These are phyloP conservation scores for Cyclotella baltica DNA, from an alignment of 108 stramenopile species.

Conservation along the genomic window DNA sequence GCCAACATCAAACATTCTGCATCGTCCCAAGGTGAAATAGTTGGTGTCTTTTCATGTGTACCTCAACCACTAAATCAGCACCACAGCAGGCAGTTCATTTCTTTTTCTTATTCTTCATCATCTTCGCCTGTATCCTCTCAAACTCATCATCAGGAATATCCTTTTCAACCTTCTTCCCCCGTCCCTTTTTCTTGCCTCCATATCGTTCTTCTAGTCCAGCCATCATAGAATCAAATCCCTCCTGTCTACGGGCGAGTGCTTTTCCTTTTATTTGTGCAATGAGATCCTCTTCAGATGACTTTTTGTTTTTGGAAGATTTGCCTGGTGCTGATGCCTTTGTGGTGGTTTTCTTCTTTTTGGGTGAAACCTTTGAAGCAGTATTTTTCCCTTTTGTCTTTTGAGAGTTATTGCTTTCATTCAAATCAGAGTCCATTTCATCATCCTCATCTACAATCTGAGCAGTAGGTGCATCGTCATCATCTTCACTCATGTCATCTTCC, in stretches of 20 bases:
- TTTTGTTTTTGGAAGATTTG: slow-evolving; percentile 29
- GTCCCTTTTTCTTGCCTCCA: slow-evolving; percentile 62
- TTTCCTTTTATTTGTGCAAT: slow-evolving; percentile 72
- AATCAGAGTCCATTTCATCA: slow-evolving; percentile 42
- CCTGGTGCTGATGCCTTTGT: slow-evolving; percentile 19
- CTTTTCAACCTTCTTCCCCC: slow-evolving; percentile 16
- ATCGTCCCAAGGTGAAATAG: too few species aligned
- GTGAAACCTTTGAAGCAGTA: slow-evolving; percentile 12
- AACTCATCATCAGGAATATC: slow-evolving; percentile 77
- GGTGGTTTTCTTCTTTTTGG: slow-evolving; percentile 37
- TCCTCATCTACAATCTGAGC: slow-evolving; percentile 39
- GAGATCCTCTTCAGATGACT: slow-evolving; percentile 57
- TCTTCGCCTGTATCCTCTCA: slow-evolving; percentile 64
- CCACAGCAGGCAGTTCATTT: neutral
- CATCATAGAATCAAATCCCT: slow-evolving; percentile 61
- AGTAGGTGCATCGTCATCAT: slow-evolving; percentile 33
- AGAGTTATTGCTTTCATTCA: slow-evolving; percentile 32
- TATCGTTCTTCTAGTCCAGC: slow-evolving; percentile 70
- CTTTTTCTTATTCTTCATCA: slow-evolving; percentile 59
- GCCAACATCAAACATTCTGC: too few species aligned
- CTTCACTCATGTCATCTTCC: slow-evolving; percentile 27
- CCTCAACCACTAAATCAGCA: neutral
- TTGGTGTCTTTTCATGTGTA: too few species aligned
- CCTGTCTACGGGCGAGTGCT: slow-evolving; percentile 40
- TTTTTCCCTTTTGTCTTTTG: slow-evolving; percentile 1